Conservation (phyloP, 176 grass and related monocot genomes). For the Musa acuminata region DNA sequence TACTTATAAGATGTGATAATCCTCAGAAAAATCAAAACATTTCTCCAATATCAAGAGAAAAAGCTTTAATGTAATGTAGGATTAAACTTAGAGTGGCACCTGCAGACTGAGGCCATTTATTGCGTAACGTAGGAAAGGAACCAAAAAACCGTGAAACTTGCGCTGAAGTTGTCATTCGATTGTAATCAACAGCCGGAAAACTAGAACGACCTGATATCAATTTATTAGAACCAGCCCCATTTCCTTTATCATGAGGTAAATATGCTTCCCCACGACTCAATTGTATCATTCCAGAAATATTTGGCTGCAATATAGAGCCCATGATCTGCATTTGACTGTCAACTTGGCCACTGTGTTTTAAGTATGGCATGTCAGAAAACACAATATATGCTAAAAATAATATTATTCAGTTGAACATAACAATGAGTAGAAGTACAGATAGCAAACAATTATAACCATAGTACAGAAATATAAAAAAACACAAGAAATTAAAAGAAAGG, state of each 20-base stretch:
- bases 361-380: background rate
- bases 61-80: background rate
- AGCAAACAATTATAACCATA: background rate
- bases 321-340: constrained; percentile 84
- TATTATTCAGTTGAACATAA: background rate
- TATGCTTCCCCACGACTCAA: constrained; percentile 94
- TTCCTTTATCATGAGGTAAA: constrained; percentile 97
- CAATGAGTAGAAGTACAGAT: background rate
- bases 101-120: constrained; percentile 37
- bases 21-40: constrained; percentile 1
- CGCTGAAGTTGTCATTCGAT: constrained; percentile 41
- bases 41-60: background rate
- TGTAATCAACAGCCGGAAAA: constrained; percentile 50
- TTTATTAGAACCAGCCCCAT: constrained; percentile 50
- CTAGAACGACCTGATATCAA: constrained; percentile 46
- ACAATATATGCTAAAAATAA: background rate
- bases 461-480: background rate
- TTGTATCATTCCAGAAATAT: constrained; percentile 80
- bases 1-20: background rate
- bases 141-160: constrained; percentile 51
- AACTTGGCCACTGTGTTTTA: constrained; percentile 67
- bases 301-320: constrained; percentile 84
- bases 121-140: constrained; percentile 39
- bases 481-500: too few relatives aligned
- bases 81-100: constrained; percentile 1